A percentile compares a stretch with the other conserved stretches of the same genome.
These are phyloP conservation scores for Tolypocladium tundrense DNA, from an alignment of 2,329 filamentous ascomycete species.

Conservation along the genomic window DNA sequence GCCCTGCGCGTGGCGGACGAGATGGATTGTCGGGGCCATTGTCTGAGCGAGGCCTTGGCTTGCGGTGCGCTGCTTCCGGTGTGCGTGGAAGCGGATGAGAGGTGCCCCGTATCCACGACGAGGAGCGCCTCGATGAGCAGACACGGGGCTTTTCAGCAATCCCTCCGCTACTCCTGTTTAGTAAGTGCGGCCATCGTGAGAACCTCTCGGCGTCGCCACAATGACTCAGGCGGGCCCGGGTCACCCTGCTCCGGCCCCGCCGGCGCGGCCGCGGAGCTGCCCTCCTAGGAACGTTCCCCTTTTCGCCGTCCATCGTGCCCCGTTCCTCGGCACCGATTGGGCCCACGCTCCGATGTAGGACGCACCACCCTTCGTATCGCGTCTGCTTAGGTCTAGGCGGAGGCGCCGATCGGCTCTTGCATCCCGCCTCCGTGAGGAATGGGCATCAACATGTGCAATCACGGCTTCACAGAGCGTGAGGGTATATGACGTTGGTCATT, in stretches of 20 bases:
- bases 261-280: neutral
- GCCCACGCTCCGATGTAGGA: neutral
- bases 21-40: slow-evolving; percentile 49
- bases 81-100: neutral
- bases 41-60: neutral
- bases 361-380: neutral
- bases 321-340: neutral
- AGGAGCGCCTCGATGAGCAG: neutral
- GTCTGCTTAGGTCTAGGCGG: neutral
- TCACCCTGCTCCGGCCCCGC: neutral
- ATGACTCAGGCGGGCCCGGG: neutral
- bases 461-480: neutral
- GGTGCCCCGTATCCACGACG: neutral
- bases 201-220: neutral
- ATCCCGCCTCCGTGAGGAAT: neutral
- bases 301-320: neutral
- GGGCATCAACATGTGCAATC: neutral
- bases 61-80: neutral
- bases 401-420: neutral
- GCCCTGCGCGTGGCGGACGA: slow-evolving; percentile 68
- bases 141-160: neutral
- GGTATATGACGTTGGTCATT: neutral
- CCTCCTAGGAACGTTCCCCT: neutral
- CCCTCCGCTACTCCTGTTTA: neutral
- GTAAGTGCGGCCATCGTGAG: neutral